phyloP scores from a whole-genome alignment of 2,329 filamentous ascomycete species.

The Cytospora chrysosperma region DNA sequence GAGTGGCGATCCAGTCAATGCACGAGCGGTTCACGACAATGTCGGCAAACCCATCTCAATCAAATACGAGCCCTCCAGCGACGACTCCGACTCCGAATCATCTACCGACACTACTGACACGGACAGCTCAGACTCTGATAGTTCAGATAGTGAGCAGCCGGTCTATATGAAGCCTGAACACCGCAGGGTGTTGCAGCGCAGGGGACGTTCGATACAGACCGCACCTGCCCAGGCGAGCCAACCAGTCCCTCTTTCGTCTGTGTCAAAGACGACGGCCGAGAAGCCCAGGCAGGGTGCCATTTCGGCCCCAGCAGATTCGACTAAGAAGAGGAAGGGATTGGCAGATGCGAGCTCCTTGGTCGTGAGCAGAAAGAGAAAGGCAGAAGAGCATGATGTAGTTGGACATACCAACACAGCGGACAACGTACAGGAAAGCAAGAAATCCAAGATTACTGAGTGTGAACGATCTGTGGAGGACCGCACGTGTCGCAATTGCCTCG shows the following conservation, averaged over 20 bases:
- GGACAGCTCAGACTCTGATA: not conserved
- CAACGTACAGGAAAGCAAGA: not conserved
- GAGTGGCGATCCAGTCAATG: too few relatives aligned
- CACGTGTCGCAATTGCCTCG: not conserved
- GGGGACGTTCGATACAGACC: too few relatives aligned
- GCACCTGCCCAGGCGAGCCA: too few relatives aligned
- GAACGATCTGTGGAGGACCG: too few relatives aligned
- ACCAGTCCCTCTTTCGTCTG: too few relatives aligned
- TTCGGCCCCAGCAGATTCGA: too few relatives aligned
- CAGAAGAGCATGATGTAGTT: not conserved
- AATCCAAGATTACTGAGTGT: not conserved
- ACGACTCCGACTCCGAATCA: not conserved
- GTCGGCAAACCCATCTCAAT: too few relatives aligned
- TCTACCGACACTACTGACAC: not conserved
- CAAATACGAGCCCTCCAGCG: not conserved
- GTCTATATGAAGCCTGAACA: too few relatives aligned
- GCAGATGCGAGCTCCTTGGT: not conserved
- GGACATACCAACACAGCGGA: not conserved
- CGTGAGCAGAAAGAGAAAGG: not conserved
- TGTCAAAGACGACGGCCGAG: too few relatives aligned
- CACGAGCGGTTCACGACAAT: rapidly evolving
- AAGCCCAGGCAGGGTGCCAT: too few relatives aligned
- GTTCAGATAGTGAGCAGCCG: not conserved
- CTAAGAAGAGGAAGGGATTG: not conserved
- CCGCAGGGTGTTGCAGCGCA: too few relatives aligned